Conservation (phyloP, 2,329 filamentous ascomycete species). For the Colletotrichum tanaceti region DNA sequence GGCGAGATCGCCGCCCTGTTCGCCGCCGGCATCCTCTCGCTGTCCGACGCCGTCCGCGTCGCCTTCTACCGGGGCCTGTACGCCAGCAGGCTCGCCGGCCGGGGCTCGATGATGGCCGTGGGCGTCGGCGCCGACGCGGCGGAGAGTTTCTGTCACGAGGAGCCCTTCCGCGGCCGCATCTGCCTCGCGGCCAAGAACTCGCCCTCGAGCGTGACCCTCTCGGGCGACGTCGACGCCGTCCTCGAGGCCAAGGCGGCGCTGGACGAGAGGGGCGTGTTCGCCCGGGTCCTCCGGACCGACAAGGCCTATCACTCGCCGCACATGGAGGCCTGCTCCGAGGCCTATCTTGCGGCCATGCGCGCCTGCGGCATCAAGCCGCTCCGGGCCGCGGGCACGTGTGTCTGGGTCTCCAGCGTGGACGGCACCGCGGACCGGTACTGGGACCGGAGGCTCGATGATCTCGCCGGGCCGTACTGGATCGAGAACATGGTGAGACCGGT, state of each 20-base stretch:
- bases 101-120: constrained; percentile 67
- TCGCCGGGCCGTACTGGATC: constrained; percentile 21
- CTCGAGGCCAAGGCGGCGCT: constrained; percentile 47
- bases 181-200: constrained; percentile 62
- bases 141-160: constrained; percentile 43
- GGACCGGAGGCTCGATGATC: not conserved
- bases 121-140: constrained; percentile 57
- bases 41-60: constrained; percentile 50
- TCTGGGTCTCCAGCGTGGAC: constrained; percentile 6
- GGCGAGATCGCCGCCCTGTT: constrained; percentile 61
- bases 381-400: not conserved
- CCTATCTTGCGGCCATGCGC: constrained; percentile 40
- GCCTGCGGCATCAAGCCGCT: not conserved
- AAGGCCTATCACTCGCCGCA: constrained; percentile 42
- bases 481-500: constrained; percentile 24
- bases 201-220: constrained; percentile 63
- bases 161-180: constrained; percentile 30
- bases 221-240: constrained; percentile 42
- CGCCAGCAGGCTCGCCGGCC: constrained; percentile 43
- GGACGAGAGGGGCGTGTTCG: constrained; percentile 29
- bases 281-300: constrained; percentile 38
- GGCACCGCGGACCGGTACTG: not conserved
- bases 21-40: constrained; percentile 51
- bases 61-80: constrained; percentile 54
- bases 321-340: constrained; percentile 42